Evolutionary conservation across 2,329 filamentous ascomycete genomes (phyloP).

Genomic region (Colletotrichum eremochloae): DNA sequence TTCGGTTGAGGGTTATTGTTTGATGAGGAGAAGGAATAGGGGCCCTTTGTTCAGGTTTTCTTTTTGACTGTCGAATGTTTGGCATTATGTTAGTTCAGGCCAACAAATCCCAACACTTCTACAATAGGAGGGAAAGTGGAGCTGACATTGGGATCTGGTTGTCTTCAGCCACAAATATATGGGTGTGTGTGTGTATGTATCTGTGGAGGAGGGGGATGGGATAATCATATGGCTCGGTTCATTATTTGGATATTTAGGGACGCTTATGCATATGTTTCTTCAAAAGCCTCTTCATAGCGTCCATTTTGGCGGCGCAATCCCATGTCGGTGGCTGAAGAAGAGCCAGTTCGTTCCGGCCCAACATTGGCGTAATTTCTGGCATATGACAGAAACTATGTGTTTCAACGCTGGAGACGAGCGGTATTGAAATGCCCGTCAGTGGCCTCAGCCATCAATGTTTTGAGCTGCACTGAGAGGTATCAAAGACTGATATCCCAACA

Average conservation of each 20-base stretch:
- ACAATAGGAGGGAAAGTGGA: constrained; percentile 38
- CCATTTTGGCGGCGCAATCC: constrained; percentile 43
- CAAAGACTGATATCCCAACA: too few relatives aligned
- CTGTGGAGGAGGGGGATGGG: constrained; percentile 44
- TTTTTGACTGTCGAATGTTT: not conserved
- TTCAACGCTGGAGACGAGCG: not conserved
- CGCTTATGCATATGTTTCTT: constrained; percentile 47
- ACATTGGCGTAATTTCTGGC: constrained; percentile 6
- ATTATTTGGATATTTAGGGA: constrained; percentile 50
- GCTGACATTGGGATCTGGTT: constrained; percentile 45
- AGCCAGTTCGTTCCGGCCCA: constrained; percentile 46
- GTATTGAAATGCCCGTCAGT: not conserved
- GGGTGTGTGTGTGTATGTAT: too few relatives aligned
- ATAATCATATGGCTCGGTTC: constrained; percentile 46
- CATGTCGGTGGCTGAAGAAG: constrained; percentile 43
- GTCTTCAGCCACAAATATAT: constrained; percentile 43
- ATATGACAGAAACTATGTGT: constrained; percentile 27
- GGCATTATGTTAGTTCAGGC: not conserved
- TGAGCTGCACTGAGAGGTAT: constrained; percentile 4
- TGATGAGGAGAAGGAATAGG: not conserved
- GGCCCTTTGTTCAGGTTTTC: not conserved
- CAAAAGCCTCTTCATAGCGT: constrained; percentile 26
- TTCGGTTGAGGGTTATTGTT: not conserved
- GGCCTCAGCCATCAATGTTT: constrained; percentile 1
- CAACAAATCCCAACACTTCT: not conserved